Base-by-base conservation (phyloP, 2,329 filamentous ascomycete genomes). In the Cladosporium austrohemisphaericum region DNA sequence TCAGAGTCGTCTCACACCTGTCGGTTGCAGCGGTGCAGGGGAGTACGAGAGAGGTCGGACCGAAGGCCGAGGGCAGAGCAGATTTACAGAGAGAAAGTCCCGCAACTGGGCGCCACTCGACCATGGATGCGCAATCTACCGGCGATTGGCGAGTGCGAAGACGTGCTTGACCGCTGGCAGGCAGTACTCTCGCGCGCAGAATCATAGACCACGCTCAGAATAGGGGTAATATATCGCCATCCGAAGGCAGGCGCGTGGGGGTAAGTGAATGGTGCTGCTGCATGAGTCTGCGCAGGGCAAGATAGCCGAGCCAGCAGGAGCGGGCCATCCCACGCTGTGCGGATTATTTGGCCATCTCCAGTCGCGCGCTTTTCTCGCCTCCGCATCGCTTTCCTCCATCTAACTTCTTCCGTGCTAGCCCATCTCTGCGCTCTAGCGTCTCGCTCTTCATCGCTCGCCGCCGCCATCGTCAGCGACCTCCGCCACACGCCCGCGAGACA, bases 61-160 rank as follows among this genome's bases (percentile, higher is more conserved):
- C 38, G 38, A 41, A 41, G 26, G n/a, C 38, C 38, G 38, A 41
- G 38, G n/a, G n/a, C n/a, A n/a, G n/a, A n/a, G n/a, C n/a, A n/a
- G n/a, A n/a, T n/a, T n/a, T n/a, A n/a, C n/a, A 26, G 25, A 26
- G 25, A 26, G 11, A 26, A 26, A 6, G 25, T 26, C 11, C 25
- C n/a, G n/a, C n/a, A n/a, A n/a, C n/a, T n/a, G n/a, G n/a, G n/a
- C n/a, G n/a, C n/a, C n/a, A n/a, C n/a, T n/a, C n/a, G n/a, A n/a
- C n/a, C n/a, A n/a, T n/a, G n/a, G n/a, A n/a, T n/a, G n/a, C n/a
- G n/a, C n/a, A n/a, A n/a, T n/a, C n/a, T n/a, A n/a, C n/a, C n/a
- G n/a, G n/a, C n/a, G n/a, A n/a, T n/a, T n/a, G n/a, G n/a, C n/a
- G n/a, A n/a, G n/a, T n/a, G n/a, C n/a, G n/a, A n/a, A n/a, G n/a